phyloP scores from a whole-genome alignment of 2,329 filamentous ascomycete genomes.

The Pseudogymnoascus sp. region DNA sequence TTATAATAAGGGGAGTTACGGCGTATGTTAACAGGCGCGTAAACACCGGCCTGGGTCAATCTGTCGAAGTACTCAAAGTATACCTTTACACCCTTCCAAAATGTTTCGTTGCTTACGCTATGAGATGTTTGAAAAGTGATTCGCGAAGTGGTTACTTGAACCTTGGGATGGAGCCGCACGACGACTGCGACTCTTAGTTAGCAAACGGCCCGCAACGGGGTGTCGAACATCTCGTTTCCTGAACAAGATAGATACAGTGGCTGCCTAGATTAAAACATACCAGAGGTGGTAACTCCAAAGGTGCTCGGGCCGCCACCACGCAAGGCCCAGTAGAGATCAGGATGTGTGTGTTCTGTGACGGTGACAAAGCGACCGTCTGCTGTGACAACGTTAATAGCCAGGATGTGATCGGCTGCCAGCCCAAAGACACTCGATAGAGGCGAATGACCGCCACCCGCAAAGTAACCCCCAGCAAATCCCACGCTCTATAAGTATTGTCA shows the following conservation, averaged over 20 bases:
- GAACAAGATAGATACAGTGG: too few relatives aligned
- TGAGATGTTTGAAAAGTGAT: constrained; percentile 40
- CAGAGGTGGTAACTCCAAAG: constrained; percentile 33
- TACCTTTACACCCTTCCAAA: constrained; percentile 45
- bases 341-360: constrained; percentile 33
- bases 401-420: constrained; percentile 42
- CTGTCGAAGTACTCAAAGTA: constrained; percentile 39
- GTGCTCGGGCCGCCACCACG: constrained; percentile 38
- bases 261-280: too few relatives aligned
- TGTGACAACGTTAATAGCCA: constrained; percentile 40
- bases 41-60: constrained; percentile 28
- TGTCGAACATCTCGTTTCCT: too few relatives aligned
- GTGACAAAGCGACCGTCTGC: constrained; percentile 37
- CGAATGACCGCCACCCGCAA: constrained; percentile 44
- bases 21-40: constrained; percentile 25
- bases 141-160: constrained; percentile 29
- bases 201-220: too few relatives aligned
- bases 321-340: constrained; percentile 43
- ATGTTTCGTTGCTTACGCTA: constrained; percentile 36
- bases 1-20: constrained; percentile 15
- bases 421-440: constrained; percentile 42
- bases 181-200: constrained; percentile 34
- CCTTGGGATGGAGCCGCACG: constrained; percentile 38
- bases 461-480: constrained; percentile 19
- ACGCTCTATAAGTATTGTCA: constrained; percentile 18